Percentiles rank a stretch among this genome's conserved stretches.
phyloP scores from a whole-genome alignment of 441 rosid species.

The Corymbia calophylla region DNA sequence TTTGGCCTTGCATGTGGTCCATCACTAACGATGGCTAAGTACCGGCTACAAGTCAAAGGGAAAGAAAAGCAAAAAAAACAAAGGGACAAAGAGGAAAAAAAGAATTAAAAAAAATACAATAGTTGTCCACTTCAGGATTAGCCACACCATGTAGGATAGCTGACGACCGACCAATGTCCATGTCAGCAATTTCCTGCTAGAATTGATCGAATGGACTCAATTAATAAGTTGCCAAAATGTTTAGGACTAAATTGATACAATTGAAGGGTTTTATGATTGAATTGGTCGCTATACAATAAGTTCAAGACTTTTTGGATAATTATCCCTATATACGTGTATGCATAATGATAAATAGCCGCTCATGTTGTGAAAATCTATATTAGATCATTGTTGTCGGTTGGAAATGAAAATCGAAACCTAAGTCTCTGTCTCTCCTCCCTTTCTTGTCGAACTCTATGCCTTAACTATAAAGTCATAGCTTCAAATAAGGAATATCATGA shows the following conservation, averaged over 20 bases:
- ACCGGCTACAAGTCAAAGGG: neutral
- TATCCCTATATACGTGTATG: neutral
- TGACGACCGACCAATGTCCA: too few relatives aligned
- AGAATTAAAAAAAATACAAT: too few relatives aligned
- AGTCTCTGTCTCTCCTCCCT: too few relatives aligned
- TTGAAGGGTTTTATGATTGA: too few relatives aligned
- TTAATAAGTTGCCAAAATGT: neutral
- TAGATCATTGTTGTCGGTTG: neutral
- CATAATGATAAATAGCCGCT: neutral
- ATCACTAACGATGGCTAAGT: fast-evolving
- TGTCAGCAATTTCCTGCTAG: fast-evolving
- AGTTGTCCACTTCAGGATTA: too few relatives aligned
- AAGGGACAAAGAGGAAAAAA: too few relatives aligned
- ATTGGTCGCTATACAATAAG: too few relatives aligned
- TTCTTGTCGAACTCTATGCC: neutral
- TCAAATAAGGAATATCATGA: neutral
- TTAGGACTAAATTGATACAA: too few relatives aligned
- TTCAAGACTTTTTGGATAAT: neutral
- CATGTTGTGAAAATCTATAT: neutral
- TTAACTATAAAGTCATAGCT: neutral
- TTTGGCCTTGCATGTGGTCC: neutral
- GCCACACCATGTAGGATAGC: too few relatives aligned
- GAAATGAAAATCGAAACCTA: too few relatives aligned
- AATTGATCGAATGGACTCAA: too few relatives aligned
- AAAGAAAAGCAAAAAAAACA: too few relatives aligned